Percentiles rank a stretch among this genome's conserved stretches.
Conservation (phyloP, 148 eudicot genomes). For the Cornus florida region DNA sequence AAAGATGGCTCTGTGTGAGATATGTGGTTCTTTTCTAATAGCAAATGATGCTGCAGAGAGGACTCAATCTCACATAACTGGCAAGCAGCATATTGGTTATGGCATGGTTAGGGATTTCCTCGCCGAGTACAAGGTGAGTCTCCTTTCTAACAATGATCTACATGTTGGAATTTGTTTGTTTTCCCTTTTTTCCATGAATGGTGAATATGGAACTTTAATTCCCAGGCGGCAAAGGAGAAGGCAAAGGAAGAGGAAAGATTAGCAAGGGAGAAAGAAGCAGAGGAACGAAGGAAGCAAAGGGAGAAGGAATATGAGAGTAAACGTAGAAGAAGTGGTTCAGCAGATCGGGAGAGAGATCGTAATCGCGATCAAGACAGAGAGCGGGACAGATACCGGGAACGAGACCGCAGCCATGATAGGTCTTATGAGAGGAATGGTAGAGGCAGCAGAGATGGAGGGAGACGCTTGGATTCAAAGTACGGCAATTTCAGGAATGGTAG, state of each 20-base stretch:
- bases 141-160: background rate
- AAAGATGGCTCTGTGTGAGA: constrained; percentile 97
- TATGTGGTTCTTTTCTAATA: constrained; percentile 90
- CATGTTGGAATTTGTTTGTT: background rate
- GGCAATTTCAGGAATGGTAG: constrained; percentile 59
- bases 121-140: constrained; percentile 64
- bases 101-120: constrained; percentile 93
- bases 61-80: constrained; percentile 93
- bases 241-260: constrained; percentile 84
- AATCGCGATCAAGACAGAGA: constrained; percentile 48
- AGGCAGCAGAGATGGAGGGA: constrained; percentile 50
- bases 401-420: constrained; percentile 51
- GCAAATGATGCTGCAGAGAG: constrained; percentile 98
- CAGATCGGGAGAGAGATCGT: constrained; percentile 68
- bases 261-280: constrained; percentile 83
- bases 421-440: constrained; percentile 52
- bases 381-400: constrained; percentile 33
- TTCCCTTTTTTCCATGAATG: background rate
- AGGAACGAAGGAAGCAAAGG: constrained; percentile 66
- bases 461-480: constrained; percentile 45
- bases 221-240: constrained; percentile 81
- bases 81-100: constrained; percentile 97
- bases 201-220: background rate
- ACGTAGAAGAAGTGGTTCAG: constrained; percentile 71
- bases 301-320: constrained; percentile 72